These are phyloP conservation scores for Coemansia sp. DNA, from an alignment of 192 early-diverging fungal species.

Conservation along the genomic window DNA sequence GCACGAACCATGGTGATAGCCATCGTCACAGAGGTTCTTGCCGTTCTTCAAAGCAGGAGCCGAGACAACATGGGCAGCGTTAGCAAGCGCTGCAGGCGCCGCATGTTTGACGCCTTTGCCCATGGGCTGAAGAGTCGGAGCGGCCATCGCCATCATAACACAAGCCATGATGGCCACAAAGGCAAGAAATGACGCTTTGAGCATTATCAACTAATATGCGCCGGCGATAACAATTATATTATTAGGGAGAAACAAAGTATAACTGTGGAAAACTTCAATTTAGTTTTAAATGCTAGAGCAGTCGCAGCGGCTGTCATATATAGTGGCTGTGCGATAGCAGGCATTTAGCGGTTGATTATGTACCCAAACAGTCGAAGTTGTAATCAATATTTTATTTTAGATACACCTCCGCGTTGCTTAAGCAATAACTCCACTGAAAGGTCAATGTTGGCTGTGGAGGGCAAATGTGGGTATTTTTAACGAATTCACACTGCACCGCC, in stretches of 20 bases:
- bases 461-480: neutral
- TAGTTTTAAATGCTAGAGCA: neutral
- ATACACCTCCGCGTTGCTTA: neutral
- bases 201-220: slow-evolving; percentile 15
- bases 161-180: slow-evolving; percentile 38
- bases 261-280: neutral
- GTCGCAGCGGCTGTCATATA: neutral
- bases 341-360: neutral
- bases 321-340: neutral
- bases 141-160: slow-evolving; percentile 51
- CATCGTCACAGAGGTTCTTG: slow-evolving; percentile 38
- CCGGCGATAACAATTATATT: slow-evolving; percentile 6
- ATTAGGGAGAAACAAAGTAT: neutral
- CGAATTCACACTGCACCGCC: neutral
- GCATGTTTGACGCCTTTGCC: slow-evolving; percentile 12
- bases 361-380: neutral
- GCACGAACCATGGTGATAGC: slow-evolving; percentile 14
- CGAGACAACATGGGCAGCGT: slow-evolving; percentile 8
- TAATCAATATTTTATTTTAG: neutral
- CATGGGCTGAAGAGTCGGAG: slow-evolving; percentile 14
- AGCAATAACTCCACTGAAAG: neutral
- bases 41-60: slow-evolving; percentile 7
- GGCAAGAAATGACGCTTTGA: slow-evolving; percentile 39
- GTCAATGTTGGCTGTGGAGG: neutral
- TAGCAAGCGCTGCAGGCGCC: neutral